Conservation (phyloP, 129 eudicot genomes). For the Sambucus nigra region DNA sequence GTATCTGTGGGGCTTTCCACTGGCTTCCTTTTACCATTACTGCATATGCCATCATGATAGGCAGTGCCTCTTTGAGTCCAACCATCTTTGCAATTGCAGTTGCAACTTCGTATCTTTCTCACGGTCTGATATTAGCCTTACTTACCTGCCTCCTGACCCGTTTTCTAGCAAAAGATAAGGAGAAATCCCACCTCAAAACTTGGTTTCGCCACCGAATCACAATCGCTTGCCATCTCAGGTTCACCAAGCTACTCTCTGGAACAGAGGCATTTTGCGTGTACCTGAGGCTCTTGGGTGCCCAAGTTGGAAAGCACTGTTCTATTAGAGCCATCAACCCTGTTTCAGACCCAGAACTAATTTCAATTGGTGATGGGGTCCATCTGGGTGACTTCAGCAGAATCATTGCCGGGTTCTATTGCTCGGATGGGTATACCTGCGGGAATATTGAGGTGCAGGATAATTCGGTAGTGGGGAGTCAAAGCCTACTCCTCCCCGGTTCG, state of each 20-base stretch:
- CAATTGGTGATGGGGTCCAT: constrained; percentile 69
- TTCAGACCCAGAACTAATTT: constrained; percentile 47
- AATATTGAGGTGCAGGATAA: constrained; percentile 54
- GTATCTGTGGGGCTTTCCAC: constrained; percentile 72
- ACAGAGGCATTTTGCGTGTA: constrained; percentile 76
- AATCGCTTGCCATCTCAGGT: constrained; percentile 55
- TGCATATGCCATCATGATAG: constrained; percentile 47
- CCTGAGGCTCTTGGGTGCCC: constrained; percentile 61
- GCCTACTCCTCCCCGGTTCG: constrained; percentile 68
- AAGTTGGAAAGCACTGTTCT: constrained; percentile 64
- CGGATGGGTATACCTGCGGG: constrained; percentile 36
- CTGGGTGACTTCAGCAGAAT: constrained; percentile 72
- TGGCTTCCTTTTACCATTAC: constrained; percentile 72
- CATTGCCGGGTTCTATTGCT: constrained; percentile 48
- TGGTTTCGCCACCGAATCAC: constrained; percentile 69
- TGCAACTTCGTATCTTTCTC: constrained; percentile 52
- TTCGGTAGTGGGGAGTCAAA: constrained; percentile 71
- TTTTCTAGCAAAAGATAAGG: constrained; percentile 28
- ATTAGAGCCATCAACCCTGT: constrained; percentile 78
- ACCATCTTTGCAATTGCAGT: constrained; percentile 36
- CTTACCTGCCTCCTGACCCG: constrained; percentile 31
- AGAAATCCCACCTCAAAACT: constrained; percentile 22
- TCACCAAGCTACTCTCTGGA: constrained; percentile 74
- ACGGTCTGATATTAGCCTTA: constrained; percentile 51
- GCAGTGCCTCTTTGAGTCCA: constrained; percentile 19